Evolutionary conservation across 2,329 filamentous ascomycete species (phyloP).

Genomic region (Trichoderma guizhouense): DNA sequence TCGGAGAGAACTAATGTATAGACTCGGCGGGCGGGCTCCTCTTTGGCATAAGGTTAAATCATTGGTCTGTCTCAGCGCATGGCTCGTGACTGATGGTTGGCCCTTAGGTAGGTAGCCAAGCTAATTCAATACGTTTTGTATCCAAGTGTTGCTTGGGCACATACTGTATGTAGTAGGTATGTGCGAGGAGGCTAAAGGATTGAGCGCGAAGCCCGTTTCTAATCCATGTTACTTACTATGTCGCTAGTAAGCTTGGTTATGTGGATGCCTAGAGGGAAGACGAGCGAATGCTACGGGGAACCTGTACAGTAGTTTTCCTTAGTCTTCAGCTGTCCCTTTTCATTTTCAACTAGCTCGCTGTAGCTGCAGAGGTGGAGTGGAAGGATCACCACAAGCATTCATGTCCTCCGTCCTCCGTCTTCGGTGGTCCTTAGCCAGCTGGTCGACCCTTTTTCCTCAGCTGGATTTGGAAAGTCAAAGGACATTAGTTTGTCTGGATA

Average conservation of each 20-base stretch:
- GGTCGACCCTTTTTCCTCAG: neutral
- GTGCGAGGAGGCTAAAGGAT: neutral
- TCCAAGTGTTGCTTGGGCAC: no score
- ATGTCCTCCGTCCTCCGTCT: neutral
- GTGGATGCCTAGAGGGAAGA: neutral
- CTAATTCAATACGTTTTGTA: neutral
- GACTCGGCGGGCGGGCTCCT: neutral
- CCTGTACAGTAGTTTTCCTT: neutral
- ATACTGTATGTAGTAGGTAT: neutral
- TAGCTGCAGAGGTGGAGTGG: neutral
- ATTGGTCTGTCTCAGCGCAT: slow-evolving; percentile 3
- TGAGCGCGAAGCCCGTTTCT: neutral
- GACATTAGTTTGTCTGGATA: neutral
- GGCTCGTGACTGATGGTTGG: neutral
- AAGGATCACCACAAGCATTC: neutral
- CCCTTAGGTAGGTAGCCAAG: neutral
- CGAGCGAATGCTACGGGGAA: neutral
- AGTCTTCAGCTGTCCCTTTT: neutral
- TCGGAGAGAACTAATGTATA: neutral
- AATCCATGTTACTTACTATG: no score
- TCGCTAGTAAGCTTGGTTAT: neutral
- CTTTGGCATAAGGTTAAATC: slow-evolving; percentile 15
- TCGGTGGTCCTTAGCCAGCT: neutral
- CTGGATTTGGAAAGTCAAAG: neutral
- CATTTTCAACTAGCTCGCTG: neutral